Percentiles rank a stretch among this genome's conserved stretches.
Evolutionary conservation across 1,284 basidiomycete species (phyloP).

Genomic region (Anthracocystis walkeri): DNA sequence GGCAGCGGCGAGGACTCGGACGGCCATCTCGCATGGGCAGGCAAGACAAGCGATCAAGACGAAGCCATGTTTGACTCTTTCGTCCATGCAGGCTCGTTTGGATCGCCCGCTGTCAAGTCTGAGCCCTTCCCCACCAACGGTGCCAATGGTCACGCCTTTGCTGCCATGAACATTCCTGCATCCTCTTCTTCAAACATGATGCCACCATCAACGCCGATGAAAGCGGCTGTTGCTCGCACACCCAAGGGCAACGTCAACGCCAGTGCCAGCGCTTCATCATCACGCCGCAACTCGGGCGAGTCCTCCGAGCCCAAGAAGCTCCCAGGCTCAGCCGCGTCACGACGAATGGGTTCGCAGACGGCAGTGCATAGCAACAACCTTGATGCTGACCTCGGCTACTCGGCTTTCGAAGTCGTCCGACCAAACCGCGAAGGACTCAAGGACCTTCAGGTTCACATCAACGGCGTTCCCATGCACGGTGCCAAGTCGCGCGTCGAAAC

Average conservation of each 20-base stretch:
- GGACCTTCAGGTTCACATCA: conserved; percentile 74
- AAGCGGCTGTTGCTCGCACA: conserved; percentile 4
- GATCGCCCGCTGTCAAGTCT: conserved; percentile 29
- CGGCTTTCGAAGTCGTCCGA: conserved; percentile 54
- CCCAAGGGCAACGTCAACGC: conserved; percentile 13
- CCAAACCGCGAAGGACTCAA: conserved; percentile 56
- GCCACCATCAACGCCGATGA: conserved; percentile 32
- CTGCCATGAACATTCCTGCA: conserved; percentile 35
- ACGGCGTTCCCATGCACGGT: conserved; percentile 83
- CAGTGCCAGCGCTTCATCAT: conserved; percentile 38
- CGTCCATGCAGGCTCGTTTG: conserved; percentile 60
- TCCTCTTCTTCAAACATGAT: conserved; percentile 28
- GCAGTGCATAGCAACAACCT: conserved; percentile 57
- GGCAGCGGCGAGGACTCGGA: conserved; percentile 52
- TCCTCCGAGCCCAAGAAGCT: conserved; percentile 40
- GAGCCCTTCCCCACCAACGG: conserved; percentile 21
- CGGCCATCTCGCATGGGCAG: conserved; percentile 32
- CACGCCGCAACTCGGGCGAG: conserved; percentile 53
- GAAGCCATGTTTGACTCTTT: conserved; percentile 66
- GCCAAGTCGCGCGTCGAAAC: conserved; percentile 96
- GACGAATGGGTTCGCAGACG: conserved; percentile 44
- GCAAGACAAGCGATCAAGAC: conserved; percentile 49
- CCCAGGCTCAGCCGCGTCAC: conserved; percentile 18
- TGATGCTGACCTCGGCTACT: conserved; percentile 60
- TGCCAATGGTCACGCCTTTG: conserved; percentile 29